Conservation (phyloP, 495 filamentous ascomycete genomes). For the Neurospora discreta region DNA sequence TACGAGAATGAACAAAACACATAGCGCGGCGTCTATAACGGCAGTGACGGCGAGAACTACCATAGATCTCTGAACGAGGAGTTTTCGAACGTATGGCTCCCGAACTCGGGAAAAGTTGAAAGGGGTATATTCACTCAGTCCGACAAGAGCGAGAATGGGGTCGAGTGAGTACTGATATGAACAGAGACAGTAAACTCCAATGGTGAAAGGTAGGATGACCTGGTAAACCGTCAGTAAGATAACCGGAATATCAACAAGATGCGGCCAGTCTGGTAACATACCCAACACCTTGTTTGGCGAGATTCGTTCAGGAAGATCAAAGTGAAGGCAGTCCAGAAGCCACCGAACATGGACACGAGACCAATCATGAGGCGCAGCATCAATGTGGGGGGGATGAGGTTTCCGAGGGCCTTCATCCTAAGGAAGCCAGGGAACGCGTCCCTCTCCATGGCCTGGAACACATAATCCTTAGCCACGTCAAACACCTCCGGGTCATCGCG, state of each 20-base stretch:
- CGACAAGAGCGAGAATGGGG: constrained; percentile 78
- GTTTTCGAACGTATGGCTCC: constrained; percentile 78
- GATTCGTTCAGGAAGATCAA: constrained; percentile 81
- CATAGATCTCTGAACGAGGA: constrained; percentile 68
- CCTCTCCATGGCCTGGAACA: constrained; percentile 98
- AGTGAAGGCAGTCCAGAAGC: constrained; percentile 86
- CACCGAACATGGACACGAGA: constrained; percentile 78
- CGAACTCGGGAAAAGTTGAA: constrained; percentile 76
- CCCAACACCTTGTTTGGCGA: constrained; percentile 67
- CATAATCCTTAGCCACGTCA: constrained; percentile 94
- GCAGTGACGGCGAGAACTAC: constrained; percentile 64
- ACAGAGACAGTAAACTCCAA: constrained; percentile 77
- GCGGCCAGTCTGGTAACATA: constrained; percentile 33
- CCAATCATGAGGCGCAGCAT: constrained; percentile 76
- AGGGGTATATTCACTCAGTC: constrained; percentile 89
- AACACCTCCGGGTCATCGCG: constrained; percentile 96
- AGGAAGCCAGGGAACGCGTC: constrained; percentile 97
- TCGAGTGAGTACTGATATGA: constrained; percentile 93
- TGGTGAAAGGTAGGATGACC: constrained; percentile 86
- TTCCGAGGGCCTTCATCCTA: constrained; percentile 85
- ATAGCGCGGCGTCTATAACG: constrained; percentile 63
- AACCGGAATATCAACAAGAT: not conserved
- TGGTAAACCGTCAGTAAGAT: constrained; percentile 27
- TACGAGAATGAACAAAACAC: constrained; percentile 81
- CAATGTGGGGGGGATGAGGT: constrained; percentile 79